Evolutionary conservation across 139 green algal genomes (phyloP), one percentile per base, ranked within the genome.

Genomic region (Pseudopediastrum boryanum): DNA sequence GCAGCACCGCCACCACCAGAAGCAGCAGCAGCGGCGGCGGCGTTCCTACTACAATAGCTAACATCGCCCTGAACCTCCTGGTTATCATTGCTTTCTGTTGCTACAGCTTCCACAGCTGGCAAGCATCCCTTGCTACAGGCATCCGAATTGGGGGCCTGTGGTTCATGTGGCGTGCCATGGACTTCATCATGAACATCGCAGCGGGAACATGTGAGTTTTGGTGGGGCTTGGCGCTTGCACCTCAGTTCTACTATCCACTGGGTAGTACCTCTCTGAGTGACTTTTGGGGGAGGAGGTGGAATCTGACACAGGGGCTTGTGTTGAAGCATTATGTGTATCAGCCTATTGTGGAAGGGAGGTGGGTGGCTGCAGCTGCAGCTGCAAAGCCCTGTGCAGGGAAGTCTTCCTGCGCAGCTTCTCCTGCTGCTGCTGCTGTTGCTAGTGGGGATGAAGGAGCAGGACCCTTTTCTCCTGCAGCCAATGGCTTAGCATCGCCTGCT

Each of bases 231-330:
- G 50, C 58, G 39, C 46, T 80, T 31, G 73, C 73, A 9, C 73
- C 73, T 19, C 73, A 80, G 31, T 80, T 80, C 51, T 36, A 33
- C 13, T 51, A 71, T 31, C 73, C 73, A 5, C 61, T 64, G 29
- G 73, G 31, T 10, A 27, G 29, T 23, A 31, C 19, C 7, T 65
- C 43, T 7, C 29, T 80, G 43, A 50, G 59, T 3, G 73, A 80
- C 41, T 80, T 80, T n/a, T 80, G 73, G 73, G 43, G 39, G 16
- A n/a, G 59, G 35, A 51, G 73, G 21, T 80, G 73, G 73, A 80
- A 80, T 61, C 58, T 80, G 31, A 80, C 73, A 2, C 73, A 80
- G 73, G 73, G 58, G 3, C 73, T 72, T 59, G 59, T 80, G 42
- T 61, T 80, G 42, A 46, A 61, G 33, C 51, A 54, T n/a, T 78